Evolutionary conservation across 2,329 filamentous ascomycete species (phyloP).

Genomic region (Ophiobolus disseminans): DNA sequence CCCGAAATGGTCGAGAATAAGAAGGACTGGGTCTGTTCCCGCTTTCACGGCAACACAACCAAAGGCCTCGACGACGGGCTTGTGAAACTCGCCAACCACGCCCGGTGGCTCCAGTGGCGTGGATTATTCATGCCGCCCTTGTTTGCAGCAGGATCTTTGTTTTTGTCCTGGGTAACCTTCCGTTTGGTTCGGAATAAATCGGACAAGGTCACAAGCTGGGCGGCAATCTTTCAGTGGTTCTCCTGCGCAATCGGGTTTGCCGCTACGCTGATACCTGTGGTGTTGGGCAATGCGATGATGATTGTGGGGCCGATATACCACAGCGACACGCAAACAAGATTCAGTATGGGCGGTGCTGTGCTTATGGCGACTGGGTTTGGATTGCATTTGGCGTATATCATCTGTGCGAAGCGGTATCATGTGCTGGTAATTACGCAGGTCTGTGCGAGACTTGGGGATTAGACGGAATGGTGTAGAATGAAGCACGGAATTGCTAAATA

Average conservation of each 20-base stretch:
- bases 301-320: background rate
- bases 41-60: background rate
- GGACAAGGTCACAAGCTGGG: background rate
- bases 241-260: conserved; percentile 3
- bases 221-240: background rate
- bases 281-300: background rate
- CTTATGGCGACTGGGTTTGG: conserved; percentile 2
- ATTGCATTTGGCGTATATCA: background rate
- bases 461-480: too few species aligned
- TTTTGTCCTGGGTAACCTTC: background rate
- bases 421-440: too few species aligned
- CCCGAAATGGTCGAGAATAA: background rate
- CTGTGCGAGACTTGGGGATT: too few species aligned
- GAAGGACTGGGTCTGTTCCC: background rate
- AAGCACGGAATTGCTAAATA: too few species aligned
- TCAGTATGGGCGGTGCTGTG: background rate
- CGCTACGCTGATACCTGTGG: background rate
- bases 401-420: background rate
- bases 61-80: background rate
- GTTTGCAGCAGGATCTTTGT: background rate
- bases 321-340: background rate
- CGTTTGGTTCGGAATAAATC: background rate
- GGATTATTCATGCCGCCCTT: background rate
- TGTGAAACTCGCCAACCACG: background rate
- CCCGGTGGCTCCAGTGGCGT: background rate